Percentiles rank a stretch among this genome's conserved stretches.
Evolutionary conservation across 352 stramenopile genomes (phyloP).

Genomic region (Globisporangium solare): DNA sequence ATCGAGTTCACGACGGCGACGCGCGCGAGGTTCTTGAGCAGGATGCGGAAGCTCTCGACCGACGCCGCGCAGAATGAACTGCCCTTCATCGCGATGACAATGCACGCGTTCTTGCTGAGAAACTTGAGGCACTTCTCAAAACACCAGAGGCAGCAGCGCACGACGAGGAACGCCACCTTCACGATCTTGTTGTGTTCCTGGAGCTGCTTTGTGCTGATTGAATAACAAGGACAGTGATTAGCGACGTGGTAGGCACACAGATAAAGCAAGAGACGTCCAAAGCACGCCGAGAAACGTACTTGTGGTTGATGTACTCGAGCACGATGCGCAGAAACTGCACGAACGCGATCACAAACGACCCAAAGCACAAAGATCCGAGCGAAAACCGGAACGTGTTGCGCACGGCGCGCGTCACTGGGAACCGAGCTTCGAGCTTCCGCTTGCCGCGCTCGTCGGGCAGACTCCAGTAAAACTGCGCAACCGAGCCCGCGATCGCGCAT

Average conservation of each 20-base stretch:
- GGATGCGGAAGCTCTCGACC: conserved; percentile 92
- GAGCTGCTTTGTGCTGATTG: conserved; percentile 60
- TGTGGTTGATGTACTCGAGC: conserved; percentile 93
- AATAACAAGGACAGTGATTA: neutral
- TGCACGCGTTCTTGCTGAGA: conserved; percentile 96
- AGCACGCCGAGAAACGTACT: conserved; percentile 39
- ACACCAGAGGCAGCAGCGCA: conserved; percentile 94
- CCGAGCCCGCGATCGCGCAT: conserved; percentile 89
- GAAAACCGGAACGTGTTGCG: conserved; percentile 85
- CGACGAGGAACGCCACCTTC: conserved; percentile 73
- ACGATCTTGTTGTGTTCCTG: conserved; percentile 71
- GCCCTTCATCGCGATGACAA: conserved; percentile 82
- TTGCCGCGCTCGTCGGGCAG: conserved; percentile 22
- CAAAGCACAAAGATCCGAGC: conserved; percentile 94
- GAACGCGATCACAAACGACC: conserved; percentile 95
- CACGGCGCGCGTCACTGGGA: conserved; percentile 61
- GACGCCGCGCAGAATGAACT: conserved; percentile 84
- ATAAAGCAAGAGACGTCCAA: no score
- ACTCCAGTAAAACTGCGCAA: conserved; percentile 93
- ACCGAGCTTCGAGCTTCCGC: conserved; percentile 41
- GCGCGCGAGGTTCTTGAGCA: conserved; percentile 90
- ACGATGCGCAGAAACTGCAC: conserved; percentile 93
- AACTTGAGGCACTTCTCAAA: conserved; percentile 96
- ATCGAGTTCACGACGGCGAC: conserved; percentile 90
- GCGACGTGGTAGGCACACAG: neutral